Conservation (phyloP, 2,329 filamentous ascomycete species). For the Colletotrichum sp. region DNA sequence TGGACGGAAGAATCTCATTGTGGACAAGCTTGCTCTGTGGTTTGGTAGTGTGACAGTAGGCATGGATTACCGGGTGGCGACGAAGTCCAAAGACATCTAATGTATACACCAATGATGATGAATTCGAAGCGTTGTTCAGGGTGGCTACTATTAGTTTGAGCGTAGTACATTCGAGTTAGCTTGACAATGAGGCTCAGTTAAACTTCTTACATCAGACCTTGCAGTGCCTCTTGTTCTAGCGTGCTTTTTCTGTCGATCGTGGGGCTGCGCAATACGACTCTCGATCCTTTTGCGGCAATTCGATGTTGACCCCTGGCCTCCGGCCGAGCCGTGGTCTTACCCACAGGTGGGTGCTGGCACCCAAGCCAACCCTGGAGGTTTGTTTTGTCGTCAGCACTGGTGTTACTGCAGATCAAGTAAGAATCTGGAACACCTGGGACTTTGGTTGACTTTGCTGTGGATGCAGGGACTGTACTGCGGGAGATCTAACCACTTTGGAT, state of each 20-base stretch:
- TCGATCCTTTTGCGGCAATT: background rate
- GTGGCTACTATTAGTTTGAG: background rate
- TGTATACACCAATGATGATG: background rate
- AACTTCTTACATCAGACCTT: background rate
- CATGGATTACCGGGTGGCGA: conserved; percentile 29
- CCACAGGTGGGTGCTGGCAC: background rate
- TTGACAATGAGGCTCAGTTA: background rate
- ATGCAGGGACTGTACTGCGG: background rate
- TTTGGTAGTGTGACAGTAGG: conserved; percentile 36
- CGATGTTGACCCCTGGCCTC: background rate
- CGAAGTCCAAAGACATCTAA: conserved; percentile 28
- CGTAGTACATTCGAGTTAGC: background rate
- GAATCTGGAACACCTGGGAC: background rate
- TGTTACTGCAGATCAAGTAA: background rate
- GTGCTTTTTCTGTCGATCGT: background rate
- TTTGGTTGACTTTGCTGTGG: background rate
- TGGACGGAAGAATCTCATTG: conserved; percentile 32
- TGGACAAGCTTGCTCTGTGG: conserved; percentile 33
- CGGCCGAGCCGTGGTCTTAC: background rate
- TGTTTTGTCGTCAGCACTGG: background rate
- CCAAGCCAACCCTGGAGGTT: background rate
- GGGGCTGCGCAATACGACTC: background rate
- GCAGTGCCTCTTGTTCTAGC: background rate
- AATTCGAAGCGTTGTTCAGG: background rate
- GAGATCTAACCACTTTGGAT: background rate